Percentiles rank a stretch among this genome's conserved stretches.
Evolutionary conservation across 768 basidiomycete species (phyloP).

Genomic region (Lentinus tigrinus): DNA sequence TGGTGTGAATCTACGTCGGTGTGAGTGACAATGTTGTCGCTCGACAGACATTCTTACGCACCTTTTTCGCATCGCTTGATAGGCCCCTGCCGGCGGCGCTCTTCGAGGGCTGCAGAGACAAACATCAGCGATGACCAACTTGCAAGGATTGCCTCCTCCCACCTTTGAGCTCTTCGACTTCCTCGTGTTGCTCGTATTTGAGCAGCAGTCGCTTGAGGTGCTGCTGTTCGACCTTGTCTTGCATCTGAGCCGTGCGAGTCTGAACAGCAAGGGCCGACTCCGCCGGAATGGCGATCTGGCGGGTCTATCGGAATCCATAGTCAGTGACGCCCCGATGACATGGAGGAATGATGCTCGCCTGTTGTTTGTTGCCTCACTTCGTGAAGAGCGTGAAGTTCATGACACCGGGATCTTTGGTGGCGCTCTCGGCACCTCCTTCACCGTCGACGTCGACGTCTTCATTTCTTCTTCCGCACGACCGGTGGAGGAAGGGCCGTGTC

Average conservation of each 20-base stretch:
- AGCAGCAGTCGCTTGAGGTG: conserved; percentile 94
- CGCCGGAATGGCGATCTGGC: conserved; percentile 86
- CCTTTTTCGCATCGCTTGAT: conserved; percentile 75
- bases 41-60: conserved; percentile 36
- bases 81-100: conserved; percentile 61
- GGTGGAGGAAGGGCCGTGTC: conserved; percentile 81
- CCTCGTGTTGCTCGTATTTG: conserved; percentile 87
- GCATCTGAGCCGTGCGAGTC: conserved; percentile 86
- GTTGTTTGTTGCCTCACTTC: conserved; percentile 91
- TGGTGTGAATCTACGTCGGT: conserved; percentile 80
- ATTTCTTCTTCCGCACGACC: conserved; percentile 59
- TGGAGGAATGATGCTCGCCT: conserved; percentile 45
- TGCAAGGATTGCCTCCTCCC: too few relatives aligned
- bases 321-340: not conserved
- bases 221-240: conserved; percentile 95
- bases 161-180: conserved; percentile 82
- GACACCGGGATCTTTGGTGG: conserved; percentile 38
- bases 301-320: conserved; percentile 46
- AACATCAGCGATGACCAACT: conserved; percentile 1
- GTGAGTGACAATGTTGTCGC: not conserved
- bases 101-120: conserved; percentile 57
- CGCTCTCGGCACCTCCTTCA: conserved; percentile 32
- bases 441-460: conserved; percentile 59
- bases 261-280: conserved; percentile 88
- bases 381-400: conserved; percentile 95